These are phyloP conservation scores for Venturiaceae sp. DNA, from an alignment of 2,329 filamentous ascomycete species.

Conservation along the genomic window DNA sequence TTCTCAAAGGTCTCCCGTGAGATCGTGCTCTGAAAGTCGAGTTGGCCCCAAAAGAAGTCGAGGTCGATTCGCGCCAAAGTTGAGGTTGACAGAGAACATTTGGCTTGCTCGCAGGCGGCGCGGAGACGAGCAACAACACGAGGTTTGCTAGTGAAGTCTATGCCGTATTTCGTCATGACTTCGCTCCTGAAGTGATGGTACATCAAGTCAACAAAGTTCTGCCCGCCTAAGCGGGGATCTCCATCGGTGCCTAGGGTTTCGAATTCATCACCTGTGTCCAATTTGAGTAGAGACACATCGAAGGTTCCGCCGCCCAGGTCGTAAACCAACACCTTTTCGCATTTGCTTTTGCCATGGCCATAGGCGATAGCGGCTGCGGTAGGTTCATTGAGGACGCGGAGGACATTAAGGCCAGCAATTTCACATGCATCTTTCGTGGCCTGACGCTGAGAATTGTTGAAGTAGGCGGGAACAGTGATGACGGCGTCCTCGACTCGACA, in stretches of 20 bases:
- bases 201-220: slow-evolving; percentile 98
- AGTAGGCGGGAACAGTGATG: slow-evolving; percentile 96
- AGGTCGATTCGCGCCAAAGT: slow-evolving; percentile 29
- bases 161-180: slow-evolving; percentile 98
- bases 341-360: slow-evolving; percentile 85
- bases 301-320: slow-evolving; percentile 99
- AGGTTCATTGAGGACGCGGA: slow-evolving; percentile 99
- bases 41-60: slow-evolving; percentile 91
- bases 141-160: slow-evolving; percentile 85
- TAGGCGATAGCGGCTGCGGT: slow-evolving; percentile 98
- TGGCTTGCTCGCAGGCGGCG: slow-evolving; percentile 98
- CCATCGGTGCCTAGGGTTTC: slow-evolving; percentile 97
- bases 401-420: slow-evolving; percentile 93
- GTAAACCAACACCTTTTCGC: slow-evolving; percentile 98
- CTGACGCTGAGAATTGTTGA: slow-evolving; percentile 99
- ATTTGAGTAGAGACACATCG: slow-evolving; percentile 98
- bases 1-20: slow-evolving; percentile 99
- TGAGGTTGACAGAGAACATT: slow-evolving; percentile 71
- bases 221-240: slow-evolving; percentile 92
- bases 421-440: slow-evolving; percentile 98
- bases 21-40: slow-evolving; percentile 96
- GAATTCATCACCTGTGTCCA: slow-evolving; percentile 98
- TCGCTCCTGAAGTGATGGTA: slow-evolving; percentile 91
- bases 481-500: slow-evolving; percentile 81
- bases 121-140: slow-evolving; percentile 99